Conservation (phyloP, 768 basidiomycete species). For the Lentinula lateritia region DNA sequence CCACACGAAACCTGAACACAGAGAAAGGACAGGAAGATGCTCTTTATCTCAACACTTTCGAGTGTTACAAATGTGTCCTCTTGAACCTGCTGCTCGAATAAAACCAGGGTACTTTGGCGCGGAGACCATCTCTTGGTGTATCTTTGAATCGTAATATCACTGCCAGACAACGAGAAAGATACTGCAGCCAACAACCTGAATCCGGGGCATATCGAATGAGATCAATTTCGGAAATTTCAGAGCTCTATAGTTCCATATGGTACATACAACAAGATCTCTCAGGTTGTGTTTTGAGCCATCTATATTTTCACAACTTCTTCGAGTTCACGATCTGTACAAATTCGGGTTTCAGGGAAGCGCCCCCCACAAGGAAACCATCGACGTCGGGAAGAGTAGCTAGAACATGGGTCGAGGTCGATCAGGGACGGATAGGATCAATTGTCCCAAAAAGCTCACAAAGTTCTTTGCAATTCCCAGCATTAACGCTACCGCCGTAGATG, state of each 20-base stretch:
- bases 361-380: slow-evolving; percentile 97
- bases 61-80: no score
- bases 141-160: no score
- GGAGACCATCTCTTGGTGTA: no score
- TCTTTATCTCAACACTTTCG: no score
- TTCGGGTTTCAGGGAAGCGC: slow-evolving; percentile 96
- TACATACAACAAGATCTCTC: background rate
- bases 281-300: background rate
- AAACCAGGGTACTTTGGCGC: no score
- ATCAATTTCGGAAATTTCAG: no score
- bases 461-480: slow-evolving; percentile 81
- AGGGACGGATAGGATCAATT: background rate
- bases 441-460: slow-evolving; percentile 60
- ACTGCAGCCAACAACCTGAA: no score
- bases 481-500: slow-evolving; percentile 96
- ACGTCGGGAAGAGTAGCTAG: slow-evolving; percentile 76
- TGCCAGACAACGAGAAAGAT: no score
- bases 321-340: slow-evolving; percentile 89
- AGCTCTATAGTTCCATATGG: background rate
- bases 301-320: slow-evolving; percentile 23
- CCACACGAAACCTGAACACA: no score
- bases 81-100: no score
- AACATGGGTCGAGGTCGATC: background rate
- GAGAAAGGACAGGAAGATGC: no score
- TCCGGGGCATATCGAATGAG: no score